Percentiles rank a stretch among this genome's conserved stretches.
Evolutionary conservation across 768 basidiomycete species (phyloP).

Genomic region (Leucogyrophana mollusca): DNA sequence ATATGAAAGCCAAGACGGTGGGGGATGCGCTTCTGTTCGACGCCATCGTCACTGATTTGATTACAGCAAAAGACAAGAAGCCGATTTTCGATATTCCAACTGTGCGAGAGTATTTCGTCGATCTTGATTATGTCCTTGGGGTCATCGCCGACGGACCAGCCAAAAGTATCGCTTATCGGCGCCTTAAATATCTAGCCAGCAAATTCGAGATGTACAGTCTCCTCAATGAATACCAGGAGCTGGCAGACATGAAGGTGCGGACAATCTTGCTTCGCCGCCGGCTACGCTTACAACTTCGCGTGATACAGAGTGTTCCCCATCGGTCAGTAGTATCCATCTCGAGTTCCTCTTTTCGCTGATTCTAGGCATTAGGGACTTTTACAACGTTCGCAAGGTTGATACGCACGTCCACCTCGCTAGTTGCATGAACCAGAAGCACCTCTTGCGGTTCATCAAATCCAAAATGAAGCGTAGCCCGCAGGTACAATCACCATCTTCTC

Average conservation of each 20-base stretch:
- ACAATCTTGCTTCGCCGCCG: not conserved
- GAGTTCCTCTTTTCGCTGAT: too few species aligned
- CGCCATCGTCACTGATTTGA: not conserved
- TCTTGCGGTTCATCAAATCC: conserved; percentile 97
- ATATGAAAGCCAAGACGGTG: conserved; percentile 45
- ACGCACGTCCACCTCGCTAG: conserved; percentile 99
- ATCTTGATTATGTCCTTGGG: conserved; percentile 86
- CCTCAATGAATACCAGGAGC: conserved; percentile 89
- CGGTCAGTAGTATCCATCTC: conserved; percentile 50
- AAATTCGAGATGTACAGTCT: conserved; percentile 94
- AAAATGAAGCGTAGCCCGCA: conserved; percentile 90
- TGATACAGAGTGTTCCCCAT: conserved; percentile 77
- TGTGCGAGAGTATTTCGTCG: conserved; percentile 93
- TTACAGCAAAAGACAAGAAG: conserved; percentile 34
- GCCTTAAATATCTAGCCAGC: conserved; percentile 87
- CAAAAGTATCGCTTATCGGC: conserved; percentile 91
- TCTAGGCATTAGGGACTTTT: conserved; percentile 79
- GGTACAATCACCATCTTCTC: conserved; percentile 38
- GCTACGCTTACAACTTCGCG: too few species aligned
- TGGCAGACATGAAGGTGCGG: conserved; percentile 94
- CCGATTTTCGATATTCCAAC: conserved; percentile 79
- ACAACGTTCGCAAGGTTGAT: conserved; percentile 97
- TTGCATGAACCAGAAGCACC: conserved; percentile 99
- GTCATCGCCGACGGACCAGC: conserved; percentile 95
- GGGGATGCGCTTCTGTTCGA: too few species aligned